Evolutionary conservation across 768 basidiomycete species (phyloP).

Genomic region (Arthromyces matolae): DNA sequence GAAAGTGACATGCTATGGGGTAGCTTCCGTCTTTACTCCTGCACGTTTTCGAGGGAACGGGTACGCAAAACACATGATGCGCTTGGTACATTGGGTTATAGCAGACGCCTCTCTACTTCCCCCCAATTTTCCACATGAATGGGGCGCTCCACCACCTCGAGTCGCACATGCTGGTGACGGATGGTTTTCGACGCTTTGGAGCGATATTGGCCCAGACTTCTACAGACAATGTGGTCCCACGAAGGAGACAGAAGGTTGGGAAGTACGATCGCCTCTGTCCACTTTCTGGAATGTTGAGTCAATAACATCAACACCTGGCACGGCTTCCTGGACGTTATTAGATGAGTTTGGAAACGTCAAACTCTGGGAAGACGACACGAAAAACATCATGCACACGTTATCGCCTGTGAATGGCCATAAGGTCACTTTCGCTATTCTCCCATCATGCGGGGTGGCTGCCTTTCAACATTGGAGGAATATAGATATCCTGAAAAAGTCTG

Average conservation of each 20-base stretch:
- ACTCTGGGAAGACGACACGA: conserved; percentile 40
- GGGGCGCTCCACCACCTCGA: conserved; percentile 42
- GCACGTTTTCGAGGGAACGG: conserved; percentile 46
- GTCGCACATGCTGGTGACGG: conserved; percentile 35
- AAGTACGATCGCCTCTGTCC: conserved; percentile 29
- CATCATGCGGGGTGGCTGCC: conserved; percentile 44
- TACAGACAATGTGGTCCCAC: conserved; percentile 40
- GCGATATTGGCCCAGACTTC: conserved; percentile 46
- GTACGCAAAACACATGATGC: conserved; percentile 63
- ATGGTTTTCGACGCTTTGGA: conserved; percentile 48
- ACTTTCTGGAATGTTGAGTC: conserved; percentile 37
- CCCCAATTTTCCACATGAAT: conserved; percentile 28
- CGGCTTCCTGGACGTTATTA: conserved; percentile 31
- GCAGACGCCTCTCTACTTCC: conserved; percentile 28
- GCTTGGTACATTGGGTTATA: conserved; percentile 55
- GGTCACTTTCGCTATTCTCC: conserved; percentile 38
- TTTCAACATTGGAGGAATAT: conserved; percentile 35
- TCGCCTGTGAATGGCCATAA: neutral
- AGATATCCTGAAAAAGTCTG: conserved; percentile 16
- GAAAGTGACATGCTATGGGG: conserved; percentile 42
- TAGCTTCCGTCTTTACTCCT: conserved; percentile 59
- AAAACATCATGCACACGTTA: conserved; percentile 21
- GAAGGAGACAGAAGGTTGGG: conserved; percentile 40
- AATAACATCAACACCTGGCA: neutral
- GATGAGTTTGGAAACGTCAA: conserved; percentile 30